phyloP scores from a whole-genome alignment of 2,329 filamentous ascomycete species.

The Colletotrichum incanum region DNA sequence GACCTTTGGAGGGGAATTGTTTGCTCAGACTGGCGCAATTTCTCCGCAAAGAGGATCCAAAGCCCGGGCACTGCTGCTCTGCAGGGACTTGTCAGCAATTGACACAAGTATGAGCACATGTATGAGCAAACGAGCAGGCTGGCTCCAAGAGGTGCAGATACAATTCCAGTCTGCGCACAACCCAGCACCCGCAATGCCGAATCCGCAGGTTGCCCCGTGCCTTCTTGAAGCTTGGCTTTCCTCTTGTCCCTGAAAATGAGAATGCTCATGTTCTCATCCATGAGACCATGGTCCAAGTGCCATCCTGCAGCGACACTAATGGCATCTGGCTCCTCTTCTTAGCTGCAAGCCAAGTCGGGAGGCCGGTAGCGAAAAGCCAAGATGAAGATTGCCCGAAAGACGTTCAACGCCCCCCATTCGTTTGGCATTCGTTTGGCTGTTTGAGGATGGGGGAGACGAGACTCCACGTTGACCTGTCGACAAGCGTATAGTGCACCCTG shows the following conservation, averaged over 20 bases:
- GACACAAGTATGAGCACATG: not conserved
- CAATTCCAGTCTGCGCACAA: not conserved
- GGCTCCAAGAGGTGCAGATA: not conserved
- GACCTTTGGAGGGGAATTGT: not conserved
- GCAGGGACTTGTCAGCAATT: not conserved
- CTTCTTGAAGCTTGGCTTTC: not conserved
- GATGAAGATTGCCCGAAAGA: not conserved
- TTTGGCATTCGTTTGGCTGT: not conserved
- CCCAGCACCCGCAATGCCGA: not conserved
- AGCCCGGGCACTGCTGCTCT: not conserved
- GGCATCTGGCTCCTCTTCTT: not conserved
- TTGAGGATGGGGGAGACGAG: not conserved
- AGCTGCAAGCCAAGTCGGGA: constrained; percentile 31
- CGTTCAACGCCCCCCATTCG: not conserved
- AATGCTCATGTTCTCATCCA: not conserved
- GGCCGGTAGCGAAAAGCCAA: constrained; percentile 18
- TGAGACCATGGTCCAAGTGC: not conserved
- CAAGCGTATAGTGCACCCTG: not conserved
- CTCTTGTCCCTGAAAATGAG: not conserved
- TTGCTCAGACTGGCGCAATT: not conserved
- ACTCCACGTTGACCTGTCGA: not conserved
- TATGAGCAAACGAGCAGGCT: not conserved
- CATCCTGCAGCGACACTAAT: not conserved
- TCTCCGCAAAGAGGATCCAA: not conserved
- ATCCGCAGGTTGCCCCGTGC: not conserved